phyloP scores from a whole-genome alignment of 768 basidiomycete genomes.

The Melanogaster broomeanus region DNA sequence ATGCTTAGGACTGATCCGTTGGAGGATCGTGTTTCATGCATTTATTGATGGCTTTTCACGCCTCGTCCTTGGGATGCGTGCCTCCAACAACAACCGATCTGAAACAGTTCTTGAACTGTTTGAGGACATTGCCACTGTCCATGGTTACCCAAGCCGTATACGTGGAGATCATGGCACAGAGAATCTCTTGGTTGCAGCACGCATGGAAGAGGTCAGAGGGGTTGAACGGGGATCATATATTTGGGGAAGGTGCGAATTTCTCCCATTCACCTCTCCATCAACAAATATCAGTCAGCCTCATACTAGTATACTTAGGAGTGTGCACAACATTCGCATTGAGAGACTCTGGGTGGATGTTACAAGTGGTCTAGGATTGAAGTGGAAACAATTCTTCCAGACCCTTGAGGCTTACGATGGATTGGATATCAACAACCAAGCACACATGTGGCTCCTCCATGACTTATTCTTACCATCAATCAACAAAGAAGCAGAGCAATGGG shows the following conservation, averaged over 20 bases:
- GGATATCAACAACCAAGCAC: slow-evolving; percentile 21
- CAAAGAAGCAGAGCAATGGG: slow-evolving; percentile 33
- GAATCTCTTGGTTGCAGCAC: slow-evolving; percentile 24
- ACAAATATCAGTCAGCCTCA: neutral
- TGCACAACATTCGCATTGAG: slow-evolving; percentile 44
- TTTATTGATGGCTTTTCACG: slow-evolving; percentile 44
- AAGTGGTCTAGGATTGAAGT: slow-evolving; percentile 33
- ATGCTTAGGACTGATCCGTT: neutral
- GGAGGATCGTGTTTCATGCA: slow-evolving; percentile 37
- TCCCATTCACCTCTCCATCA: neutral
- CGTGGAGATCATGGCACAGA: slow-evolving; percentile 33
- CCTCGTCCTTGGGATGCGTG: slow-evolving; percentile 31
- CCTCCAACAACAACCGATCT: slow-evolving; percentile 19
- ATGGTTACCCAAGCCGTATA: slow-evolving; percentile 25
- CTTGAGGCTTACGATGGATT: slow-evolving; percentile 40
- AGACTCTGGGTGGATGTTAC: slow-evolving; percentile 43
- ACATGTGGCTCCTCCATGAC: slow-evolving; percentile 44
- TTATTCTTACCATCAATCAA: slow-evolving; percentile 39
- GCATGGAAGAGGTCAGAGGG: slow-evolving; percentile 23
- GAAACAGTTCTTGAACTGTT: slow-evolving; percentile 23
- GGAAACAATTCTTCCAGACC: slow-evolving; percentile 50
- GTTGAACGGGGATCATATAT: slow-evolving; percentile 25
- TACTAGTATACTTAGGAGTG: slow-evolving; percentile 39
- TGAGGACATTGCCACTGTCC: neutral
- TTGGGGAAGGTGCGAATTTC: slow-evolving; percentile 24